Conservation (phyloP, 192 early-diverging fungal species). For the Linnemannia schmuckeri region DNA sequence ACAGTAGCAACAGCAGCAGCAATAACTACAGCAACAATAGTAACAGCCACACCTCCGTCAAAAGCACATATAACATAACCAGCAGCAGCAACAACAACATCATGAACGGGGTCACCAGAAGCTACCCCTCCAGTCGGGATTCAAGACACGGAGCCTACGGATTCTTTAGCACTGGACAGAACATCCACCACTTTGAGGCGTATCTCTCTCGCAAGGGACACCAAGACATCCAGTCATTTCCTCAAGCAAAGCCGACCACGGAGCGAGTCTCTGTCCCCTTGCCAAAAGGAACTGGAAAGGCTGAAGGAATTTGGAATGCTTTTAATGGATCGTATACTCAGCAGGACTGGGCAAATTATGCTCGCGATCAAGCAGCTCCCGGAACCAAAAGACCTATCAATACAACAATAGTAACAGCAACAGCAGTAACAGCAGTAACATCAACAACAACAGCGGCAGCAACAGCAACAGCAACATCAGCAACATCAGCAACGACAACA, state of each 20-base stretch:
- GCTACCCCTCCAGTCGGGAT: not conserved
- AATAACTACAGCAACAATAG: not conserved
- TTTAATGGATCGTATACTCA: conserved; percentile 11
- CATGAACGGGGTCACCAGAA: conserved; percentile 1
- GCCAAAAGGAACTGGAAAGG: conserved; percentile 6
- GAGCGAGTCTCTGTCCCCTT: not conserved
- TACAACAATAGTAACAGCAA: not conserved
- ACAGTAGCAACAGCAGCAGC: not conserved
- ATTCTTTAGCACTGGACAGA: not conserved
- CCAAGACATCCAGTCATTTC: not conserved
- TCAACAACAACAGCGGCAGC: not conserved
- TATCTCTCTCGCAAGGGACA: not conserved
- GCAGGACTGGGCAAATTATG: conserved; percentile 20
- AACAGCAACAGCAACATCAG: not conserved
- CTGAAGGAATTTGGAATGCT: conserved; percentile 17
- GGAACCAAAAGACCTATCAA: too few relatives aligned
- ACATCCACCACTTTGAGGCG: not conserved
- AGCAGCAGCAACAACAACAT: conserved; percentile 16
- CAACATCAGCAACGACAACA: not conserved
- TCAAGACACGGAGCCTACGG: not conserved
- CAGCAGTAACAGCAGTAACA: not conserved
- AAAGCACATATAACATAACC: not conserved
- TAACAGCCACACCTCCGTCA: conserved; percentile 3
- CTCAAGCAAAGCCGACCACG: not conserved
- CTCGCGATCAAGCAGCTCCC: not conserved